phyloP scores from a whole-genome alignment of 1,284 basidiomycete species.

The Sanghuangporus sanghuang region DNA sequence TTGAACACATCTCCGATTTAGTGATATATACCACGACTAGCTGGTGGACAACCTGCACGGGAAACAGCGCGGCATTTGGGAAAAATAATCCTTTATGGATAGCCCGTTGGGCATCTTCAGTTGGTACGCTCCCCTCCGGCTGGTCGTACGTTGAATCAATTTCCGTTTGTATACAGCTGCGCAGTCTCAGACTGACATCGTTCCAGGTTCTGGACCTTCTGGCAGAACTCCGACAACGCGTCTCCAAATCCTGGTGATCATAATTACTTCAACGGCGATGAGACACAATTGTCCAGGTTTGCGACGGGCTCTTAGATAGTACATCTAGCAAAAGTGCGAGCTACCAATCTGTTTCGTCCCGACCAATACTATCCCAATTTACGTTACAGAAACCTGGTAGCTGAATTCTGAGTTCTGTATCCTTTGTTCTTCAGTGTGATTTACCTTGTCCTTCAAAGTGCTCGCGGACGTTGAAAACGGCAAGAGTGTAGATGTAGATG shows the following conservation, averaged over 20 bases:
- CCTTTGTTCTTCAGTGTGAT: no score
- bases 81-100: constrained; percentile 53
- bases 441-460: no score
- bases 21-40: constrained; percentile 61
- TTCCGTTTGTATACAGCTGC: not conserved
- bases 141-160: constrained; percentile 33
- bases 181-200: not conserved
- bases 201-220: constrained; percentile 48
- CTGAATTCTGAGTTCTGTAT: no score
- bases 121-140: constrained; percentile 52
- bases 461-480: no score
- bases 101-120: constrained; percentile 43
- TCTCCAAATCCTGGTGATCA: constrained; percentile 51
- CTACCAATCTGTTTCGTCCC: no score
- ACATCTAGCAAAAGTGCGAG: not conserved
- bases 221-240: constrained; percentile 51
- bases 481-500: no score
- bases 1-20: constrained; percentile 13
- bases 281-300: constrained; percentile 30
- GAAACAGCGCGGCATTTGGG: constrained; percentile 46
- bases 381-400: no score
- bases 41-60: constrained; percentile 68
- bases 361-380: no score
- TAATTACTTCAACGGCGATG: constrained; percentile 47
- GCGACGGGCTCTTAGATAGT: constrained; percentile 7